These are phyloP conservation scores for Emericellopsis terricola DNA, from an alignment of 495 filamentous ascomycete species.

Conservation along the genomic window DNA sequence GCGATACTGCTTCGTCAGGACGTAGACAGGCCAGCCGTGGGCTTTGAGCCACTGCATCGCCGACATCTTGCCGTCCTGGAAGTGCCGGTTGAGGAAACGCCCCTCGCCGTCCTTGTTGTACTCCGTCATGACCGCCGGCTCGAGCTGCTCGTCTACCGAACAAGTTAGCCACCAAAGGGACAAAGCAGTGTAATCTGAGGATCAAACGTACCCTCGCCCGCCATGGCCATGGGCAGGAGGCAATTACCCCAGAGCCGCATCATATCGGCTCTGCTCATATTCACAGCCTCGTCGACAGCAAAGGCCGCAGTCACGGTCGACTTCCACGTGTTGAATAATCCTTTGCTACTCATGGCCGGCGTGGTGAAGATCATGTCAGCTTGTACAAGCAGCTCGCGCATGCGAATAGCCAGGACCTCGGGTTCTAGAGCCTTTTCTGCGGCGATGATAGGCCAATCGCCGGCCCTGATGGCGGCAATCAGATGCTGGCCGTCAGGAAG, in stretches of 20 bases:
- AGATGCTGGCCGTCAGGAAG: not conserved
- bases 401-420: not conserved
- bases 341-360: not conserved
- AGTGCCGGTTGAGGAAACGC: conserved; percentile 1
- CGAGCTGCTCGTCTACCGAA: conserved; percentile 4
- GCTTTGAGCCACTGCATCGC: conserved; percentile 3
- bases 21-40: conserved; percentile 5
- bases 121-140: conserved; percentile 1
- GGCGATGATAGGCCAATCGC: not conserved
- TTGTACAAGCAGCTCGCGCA: not conserved
- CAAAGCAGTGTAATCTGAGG: too few species aligned
- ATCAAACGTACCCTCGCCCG: too few species aligned
- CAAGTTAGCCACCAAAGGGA: too few species aligned
- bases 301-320: conserved; percentile 6
- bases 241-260: conserved; percentile 6
- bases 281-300: conserved; percentile 6
- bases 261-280: conserved; percentile 4
- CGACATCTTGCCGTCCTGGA: conserved; percentile 3
- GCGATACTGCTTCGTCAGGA: conserved; percentile 4
- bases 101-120: conserved; percentile 1
- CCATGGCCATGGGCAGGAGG: conserved; percentile 3
- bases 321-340: not conserved
- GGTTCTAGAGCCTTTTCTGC: too few species aligned
- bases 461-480: not conserved
- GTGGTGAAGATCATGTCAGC: conserved; percentile 5